Percentiles rank a stretch among this genome's conserved stretches.
phyloP scores from a whole-genome alignment of 2,329 filamentous ascomycete species.

The Coniosporium tulheliwenetii region DNA sequence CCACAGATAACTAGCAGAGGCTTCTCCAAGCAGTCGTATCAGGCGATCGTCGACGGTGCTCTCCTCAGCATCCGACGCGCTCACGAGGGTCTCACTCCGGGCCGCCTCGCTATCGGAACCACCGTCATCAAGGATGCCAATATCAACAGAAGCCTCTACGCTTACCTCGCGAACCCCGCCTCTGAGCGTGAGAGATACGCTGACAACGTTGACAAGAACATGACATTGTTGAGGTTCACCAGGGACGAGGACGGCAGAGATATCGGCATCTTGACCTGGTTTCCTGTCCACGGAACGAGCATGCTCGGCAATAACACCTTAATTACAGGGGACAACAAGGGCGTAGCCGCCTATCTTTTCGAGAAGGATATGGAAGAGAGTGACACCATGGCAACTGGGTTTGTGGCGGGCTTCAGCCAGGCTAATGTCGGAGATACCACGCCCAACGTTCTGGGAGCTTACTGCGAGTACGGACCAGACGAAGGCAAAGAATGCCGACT shows the following conservation, averaged over 20 bases:
- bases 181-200: conserved; percentile 58
- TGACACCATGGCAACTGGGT: conserved; percentile 40
- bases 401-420: conserved; percentile 86
- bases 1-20: conserved; percentile 82
- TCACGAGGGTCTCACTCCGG: conserved; percentile 55
- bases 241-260: conserved; percentile 59
- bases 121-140: conserved; percentile 61
- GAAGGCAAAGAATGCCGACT: conserved; percentile 51
- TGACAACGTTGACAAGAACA: conserved; percentile 53
- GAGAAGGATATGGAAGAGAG: conserved; percentile 51
- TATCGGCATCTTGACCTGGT: conserved; percentile 77
- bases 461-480: conserved; percentile 67
- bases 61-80: conserved; percentile 68
- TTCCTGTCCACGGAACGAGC: conserved; percentile 81
- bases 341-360: conserved; percentile 73
- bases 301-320: conserved; percentile 85
- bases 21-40: conserved; percentile 74
- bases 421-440: conserved; percentile 83
- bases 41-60: conserved; percentile 76
- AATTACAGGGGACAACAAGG: conserved; percentile 91
- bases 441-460: conserved; percentile 76
- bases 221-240: conserved; percentile 69
- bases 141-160: conserved; percentile 76
- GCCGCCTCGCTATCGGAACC: conserved; percentile 54
- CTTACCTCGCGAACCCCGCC: conserved; percentile 74